phyloP scores from a whole-genome alignment of 306 rosid genomes.

The Gastrolobium bilobum region DNA sequence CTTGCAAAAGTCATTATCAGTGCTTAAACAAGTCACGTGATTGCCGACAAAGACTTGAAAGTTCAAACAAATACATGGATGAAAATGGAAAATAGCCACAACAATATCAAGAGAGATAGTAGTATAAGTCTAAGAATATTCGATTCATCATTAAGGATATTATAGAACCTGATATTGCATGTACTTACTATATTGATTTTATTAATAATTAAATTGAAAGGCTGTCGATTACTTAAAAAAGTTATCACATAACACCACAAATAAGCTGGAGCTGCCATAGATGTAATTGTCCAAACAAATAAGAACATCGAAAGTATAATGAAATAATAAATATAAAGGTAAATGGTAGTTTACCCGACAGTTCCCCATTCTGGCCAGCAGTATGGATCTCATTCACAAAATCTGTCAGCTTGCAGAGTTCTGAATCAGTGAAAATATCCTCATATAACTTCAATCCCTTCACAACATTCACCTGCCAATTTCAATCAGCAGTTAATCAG shows the following conservation, averaged over 20 bases:
- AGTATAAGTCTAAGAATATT: neutral
- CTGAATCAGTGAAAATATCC: slow-evolving; percentile 76
- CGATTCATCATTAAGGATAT: neutral
- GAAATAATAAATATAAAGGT: neutral
- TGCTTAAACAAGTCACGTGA: slow-evolving; percentile 25
- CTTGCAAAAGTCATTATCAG: slow-evolving; percentile 10
- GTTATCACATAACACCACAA: neutral
- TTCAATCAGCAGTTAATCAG: slow-evolving; percentile 50
- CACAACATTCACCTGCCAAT: slow-evolving; percentile 95
- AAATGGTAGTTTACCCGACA: slow-evolving; percentile 64
- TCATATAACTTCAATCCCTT: slow-evolving; percentile 93
- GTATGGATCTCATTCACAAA: slow-evolving; percentile 78
- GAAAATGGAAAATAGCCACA: slow-evolving; percentile 12
- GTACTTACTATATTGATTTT: slow-evolving; percentile 13
- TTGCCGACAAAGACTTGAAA: slow-evolving; percentile 15
- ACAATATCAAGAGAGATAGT: slow-evolving; percentile 26
- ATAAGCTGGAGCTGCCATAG: slow-evolving; percentile 28
- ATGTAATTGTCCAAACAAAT: neutral
- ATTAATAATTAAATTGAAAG: neutral
- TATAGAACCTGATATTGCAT: neutral
- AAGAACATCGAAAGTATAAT: neutral
- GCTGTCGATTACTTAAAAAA: neutral
- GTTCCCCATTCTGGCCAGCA: slow-evolving; percentile 93
- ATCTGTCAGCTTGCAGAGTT: slow-evolving; percentile 73
- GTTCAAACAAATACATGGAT: slow-evolving; percentile 19